These are phyloP conservation scores for Phytopythium oedochilum DNA, from an alignment of 352 stramenopile genomes.

Conservation along the genomic window DNA sequence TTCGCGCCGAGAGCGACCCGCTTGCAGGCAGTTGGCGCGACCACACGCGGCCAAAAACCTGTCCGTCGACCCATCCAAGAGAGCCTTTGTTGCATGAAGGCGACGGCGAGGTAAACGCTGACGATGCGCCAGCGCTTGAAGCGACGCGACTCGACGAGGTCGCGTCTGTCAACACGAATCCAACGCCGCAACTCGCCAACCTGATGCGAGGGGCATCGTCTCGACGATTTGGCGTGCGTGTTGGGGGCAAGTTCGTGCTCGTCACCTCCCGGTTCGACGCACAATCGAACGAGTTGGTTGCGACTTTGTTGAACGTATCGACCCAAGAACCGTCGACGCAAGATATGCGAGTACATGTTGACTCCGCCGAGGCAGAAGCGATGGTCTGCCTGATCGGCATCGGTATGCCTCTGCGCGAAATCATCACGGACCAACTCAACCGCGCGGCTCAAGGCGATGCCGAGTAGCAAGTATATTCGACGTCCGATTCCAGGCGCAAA, in stretches of 20 bases:
- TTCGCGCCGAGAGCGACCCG: background rate
- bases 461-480: background rate
- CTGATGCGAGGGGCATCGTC: background rate
- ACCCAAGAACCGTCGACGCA: background rate
- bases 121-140: background rate
- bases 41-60: slow-evolving; percentile 34
- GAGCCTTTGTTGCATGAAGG: background rate
- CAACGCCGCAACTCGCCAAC: background rate
- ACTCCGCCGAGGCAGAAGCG: background rate
- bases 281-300: background rate
- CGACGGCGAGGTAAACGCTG: background rate
- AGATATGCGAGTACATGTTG: background rate
- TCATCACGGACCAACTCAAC: background rate
- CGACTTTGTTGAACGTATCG: background rate
- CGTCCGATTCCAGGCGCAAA: no score
- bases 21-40: slow-evolving; percentile 1
- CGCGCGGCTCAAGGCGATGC: background rate
- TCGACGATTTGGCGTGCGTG: background rate
- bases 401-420: background rate
- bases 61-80: slow-evolving; percentile 44
- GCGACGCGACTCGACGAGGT: background rate
- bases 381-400: background rate
- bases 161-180: no score
- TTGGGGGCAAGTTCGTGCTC: background rate
- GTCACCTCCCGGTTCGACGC: background rate